Percentiles rank a stretch among this genome's conserved stretches.
phyloP scores from a whole-genome alignment of 2,329 filamentous ascomycete genomes.

The Aspergillus neoniger region DNA sequence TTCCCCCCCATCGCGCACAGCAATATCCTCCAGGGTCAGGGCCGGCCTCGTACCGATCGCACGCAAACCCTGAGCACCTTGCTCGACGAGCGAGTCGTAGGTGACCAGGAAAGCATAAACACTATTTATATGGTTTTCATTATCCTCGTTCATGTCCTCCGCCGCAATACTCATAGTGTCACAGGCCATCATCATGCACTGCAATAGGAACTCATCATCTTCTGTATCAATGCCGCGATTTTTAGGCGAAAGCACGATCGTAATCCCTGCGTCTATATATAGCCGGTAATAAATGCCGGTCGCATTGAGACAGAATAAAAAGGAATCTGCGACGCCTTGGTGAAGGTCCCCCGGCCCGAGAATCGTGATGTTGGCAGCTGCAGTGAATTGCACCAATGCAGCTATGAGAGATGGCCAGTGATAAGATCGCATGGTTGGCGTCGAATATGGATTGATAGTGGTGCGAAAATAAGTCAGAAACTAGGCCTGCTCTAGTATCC shows the following conservation, averaged over 20 bases:
- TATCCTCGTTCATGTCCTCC: background rate
- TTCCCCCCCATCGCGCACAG: background rate
- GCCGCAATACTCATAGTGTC: background rate
- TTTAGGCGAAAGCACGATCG: background rate
- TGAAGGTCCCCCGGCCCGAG: background rate
- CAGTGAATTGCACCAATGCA: background rate
- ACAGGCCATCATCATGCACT: background rate
- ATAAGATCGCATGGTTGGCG: background rate
- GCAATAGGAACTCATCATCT: background rate
- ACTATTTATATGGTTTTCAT: background rate
- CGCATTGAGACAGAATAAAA: background rate
- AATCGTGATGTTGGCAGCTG: background rate
- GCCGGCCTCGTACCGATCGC: background rate
- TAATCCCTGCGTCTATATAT: background rate
- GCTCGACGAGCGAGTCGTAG: background rate
- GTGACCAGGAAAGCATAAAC: background rate
- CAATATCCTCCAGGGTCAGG: background rate
- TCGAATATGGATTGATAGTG: no score
- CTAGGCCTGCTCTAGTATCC: no score
- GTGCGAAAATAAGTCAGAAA: no score
- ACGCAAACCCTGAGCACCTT: background rate
- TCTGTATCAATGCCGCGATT: background rate
- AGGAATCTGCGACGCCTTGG: background rate
- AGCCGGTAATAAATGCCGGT: background rate
- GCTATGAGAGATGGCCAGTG: background rate